A percentile compares a stretch with the other conserved stretches of the same genome.
Conservation (phyloP, 495 filamentous ascomycete genomes). For the Glarea lozoyensis region DNA sequence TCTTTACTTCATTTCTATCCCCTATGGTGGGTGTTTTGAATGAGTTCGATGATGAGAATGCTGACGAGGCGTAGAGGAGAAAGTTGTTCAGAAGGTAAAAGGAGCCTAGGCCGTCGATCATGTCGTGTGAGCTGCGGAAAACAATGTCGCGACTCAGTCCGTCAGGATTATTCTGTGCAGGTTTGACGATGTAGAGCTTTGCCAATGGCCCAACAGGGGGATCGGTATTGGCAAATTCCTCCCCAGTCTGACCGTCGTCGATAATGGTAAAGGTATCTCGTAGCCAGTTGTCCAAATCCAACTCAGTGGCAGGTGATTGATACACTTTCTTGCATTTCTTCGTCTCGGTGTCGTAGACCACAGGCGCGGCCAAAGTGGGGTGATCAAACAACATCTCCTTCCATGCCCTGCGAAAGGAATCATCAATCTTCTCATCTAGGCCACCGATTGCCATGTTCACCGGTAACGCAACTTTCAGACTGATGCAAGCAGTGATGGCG, state of each 20-base stretch:
- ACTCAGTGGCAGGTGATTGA: constrained; percentile 12
- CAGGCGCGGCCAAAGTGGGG: constrained; percentile 33
- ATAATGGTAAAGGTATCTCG: constrained; percentile 28
- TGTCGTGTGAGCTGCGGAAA: constrained; percentile 35
- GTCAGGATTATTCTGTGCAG: background rate
- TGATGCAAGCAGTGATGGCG: constrained; percentile 26
- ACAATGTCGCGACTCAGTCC: constrained; percentile 27
- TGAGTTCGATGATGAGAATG: constrained; percentile 10
- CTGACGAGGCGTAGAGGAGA: constrained; percentile 11
- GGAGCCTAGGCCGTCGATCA: constrained; percentile 41
- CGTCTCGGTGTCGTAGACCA: constrained; percentile 20
- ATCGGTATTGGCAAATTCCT: constrained; percentile 34
- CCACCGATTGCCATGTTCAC: background rate
- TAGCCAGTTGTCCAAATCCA: constrained; percentile 26
- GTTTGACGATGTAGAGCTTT: constrained; percentile 31
- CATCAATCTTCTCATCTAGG: constrained; percentile 12
- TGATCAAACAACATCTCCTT: constrained; percentile 29
- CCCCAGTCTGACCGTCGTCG: constrained; percentile 20
- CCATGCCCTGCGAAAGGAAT: constrained; percentile 32
- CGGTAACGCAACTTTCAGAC: constrained; percentile 4
- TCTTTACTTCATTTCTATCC: constrained; percentile 14
- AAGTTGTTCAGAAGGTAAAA: constrained; percentile 29
- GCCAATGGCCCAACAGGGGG: constrained; percentile 27
- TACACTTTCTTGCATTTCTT: constrained; percentile 33
- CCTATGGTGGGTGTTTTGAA: constrained; percentile 1